phyloP scores from a whole-genome alignment of 1,284 basidiomycete genomes.

The Boletus smithii region DNA sequence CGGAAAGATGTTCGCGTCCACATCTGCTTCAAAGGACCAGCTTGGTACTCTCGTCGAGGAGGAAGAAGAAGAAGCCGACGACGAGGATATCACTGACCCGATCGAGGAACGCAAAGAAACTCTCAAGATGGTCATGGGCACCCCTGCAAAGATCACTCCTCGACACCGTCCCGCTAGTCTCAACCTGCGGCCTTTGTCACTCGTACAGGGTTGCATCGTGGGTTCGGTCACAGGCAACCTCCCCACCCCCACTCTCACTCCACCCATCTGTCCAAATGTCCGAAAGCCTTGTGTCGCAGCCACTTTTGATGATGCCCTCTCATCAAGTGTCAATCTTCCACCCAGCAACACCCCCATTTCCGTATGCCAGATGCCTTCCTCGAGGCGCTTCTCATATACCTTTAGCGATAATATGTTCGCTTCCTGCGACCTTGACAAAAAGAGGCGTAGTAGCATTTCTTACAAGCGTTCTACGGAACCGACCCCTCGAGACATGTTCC shows the following conservation, averaged over 20 bases:
- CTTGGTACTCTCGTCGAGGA: conserved; percentile 75
- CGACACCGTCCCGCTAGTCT: conserved; percentile 62
- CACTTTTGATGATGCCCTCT: conserved; percentile 32
- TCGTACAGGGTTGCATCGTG: conserved; percentile 50
- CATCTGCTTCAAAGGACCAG: conserved; percentile 66
- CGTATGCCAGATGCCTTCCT: conserved; percentile 12
- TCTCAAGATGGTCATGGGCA: conserved; percentile 6
- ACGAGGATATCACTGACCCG: too few relatives aligned
- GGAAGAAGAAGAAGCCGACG: conserved; percentile 81
- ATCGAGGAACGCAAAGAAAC: conserved; percentile 11
- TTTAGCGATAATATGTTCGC: conserved; percentile 9
- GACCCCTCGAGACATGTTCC: conserved; percentile 39
- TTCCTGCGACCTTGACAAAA: conserved; percentile 13
- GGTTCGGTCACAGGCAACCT: conserved; percentile 39
- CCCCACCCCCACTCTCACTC: conserved; percentile 54
- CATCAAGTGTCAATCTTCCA: conserved; percentile 26
- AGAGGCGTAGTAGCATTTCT: conserved; percentile 62
- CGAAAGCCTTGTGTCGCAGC: conserved; percentile 49
- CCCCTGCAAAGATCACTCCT: conserved; percentile 34
- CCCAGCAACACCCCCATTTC: conserved; percentile 5
- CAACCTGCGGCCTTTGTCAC: conserved; percentile 66
- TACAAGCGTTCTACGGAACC: conserved; percentile 56
- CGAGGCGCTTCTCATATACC: conserved; percentile 20
- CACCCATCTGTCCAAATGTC: conserved; percentile 43
- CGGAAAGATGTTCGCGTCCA: conserved; percentile 57